Base-by-base conservation (phyloP, 495 filamentous ascomycete genomes). In the Aspergillus baeticus region DNA sequence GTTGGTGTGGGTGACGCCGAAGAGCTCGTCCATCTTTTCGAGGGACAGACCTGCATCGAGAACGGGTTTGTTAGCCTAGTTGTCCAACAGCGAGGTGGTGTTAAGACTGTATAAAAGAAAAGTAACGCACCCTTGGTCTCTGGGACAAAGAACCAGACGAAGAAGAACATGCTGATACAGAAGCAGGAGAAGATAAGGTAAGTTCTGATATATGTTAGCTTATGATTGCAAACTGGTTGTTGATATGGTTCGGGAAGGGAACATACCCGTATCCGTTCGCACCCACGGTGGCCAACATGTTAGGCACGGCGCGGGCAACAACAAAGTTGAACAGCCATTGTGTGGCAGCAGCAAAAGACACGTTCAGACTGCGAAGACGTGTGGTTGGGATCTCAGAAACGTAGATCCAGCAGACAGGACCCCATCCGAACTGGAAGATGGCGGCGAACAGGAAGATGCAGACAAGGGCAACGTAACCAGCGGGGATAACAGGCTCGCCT, bases 91-190 rank as follows among this genome's bases (percentile, higher is more conserved):
- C 1, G 10, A 8, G 17, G 7, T 26, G 35, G 10, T 18, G 17
- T 41, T 6, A 35, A 23, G 23, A 20, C 17, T 35, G 17, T 17
- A 26, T 33, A 39, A 20, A 39, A 26, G 14, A 29, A 20, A 34
- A 23, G 6, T 20, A 45, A 55, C 65, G 43, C 45, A 76, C 84
- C 87, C 73, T 89, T 90, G 1, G 87, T 90, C 69, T 90, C 87
- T 1, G 86, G 86, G 36, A 89, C 78, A 51, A 87, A 84, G 74
- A 90, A 87, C 77, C 79, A 87, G 10, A 87, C 84, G 55, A 87
- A 88, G 56, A 84, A 62, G 51, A 79, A 76, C 83, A 89, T 89
- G 31, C 70, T 69, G 62, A 86, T 80, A 66, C 86, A 87, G 70
- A 89, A 90, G 54, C 65, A 75, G 8, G 69, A 38, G 46, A 75